These are phyloP conservation scores for Trichosporon inkin DNA, from an alignment of 1,284 basidiomycete genomes.

Conservation along the genomic window DNA sequence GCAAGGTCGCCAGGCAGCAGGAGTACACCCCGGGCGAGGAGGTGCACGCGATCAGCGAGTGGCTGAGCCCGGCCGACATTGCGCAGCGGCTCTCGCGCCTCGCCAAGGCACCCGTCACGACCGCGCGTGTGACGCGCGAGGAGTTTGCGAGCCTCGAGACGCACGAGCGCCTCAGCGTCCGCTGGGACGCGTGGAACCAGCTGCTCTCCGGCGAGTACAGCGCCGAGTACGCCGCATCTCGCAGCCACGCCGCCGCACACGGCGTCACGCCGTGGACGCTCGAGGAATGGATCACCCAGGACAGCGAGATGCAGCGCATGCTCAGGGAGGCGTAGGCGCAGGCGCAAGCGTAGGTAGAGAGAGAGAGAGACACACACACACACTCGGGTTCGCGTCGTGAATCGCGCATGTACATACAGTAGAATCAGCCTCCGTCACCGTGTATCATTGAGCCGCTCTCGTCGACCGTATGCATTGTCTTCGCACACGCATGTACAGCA, in stretches of 20 bases:
- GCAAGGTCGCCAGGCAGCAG: not conserved
- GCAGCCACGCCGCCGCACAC: conserved; percentile 10
- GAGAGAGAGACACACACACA: too few species aligned
- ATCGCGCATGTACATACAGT: not conserved
- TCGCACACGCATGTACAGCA: not conserved
- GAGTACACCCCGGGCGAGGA: conserved; percentile 26
- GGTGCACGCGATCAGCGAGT: conserved; percentile 30
- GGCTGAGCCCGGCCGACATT: conserved; percentile 28
- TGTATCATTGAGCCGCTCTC: too few species aligned
- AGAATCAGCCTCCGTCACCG: too few species aligned
- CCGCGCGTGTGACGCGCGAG: conserved; percentile 26
- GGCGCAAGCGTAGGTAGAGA: too few species aligned
- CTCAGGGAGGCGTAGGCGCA: conserved; percentile 10
- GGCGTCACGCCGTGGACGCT: conserved; percentile 27
- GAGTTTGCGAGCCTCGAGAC: conserved; percentile 29
- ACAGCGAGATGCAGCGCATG: conserved; percentile 10
- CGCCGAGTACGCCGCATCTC: conserved; percentile 17
- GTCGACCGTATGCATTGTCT: too few species aligned
- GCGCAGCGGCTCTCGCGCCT: conserved; percentile 26
- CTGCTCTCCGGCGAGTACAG: conserved; percentile 12
- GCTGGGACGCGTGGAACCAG: conserved; percentile 24
- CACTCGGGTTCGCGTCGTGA: too few species aligned
- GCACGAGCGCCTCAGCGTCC: conserved; percentile 19
- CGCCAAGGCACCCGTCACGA: conserved; percentile 29
- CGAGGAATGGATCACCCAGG: conserved; percentile 25